Evolutionary conservation across 305 asterid genomes (phyloP), one percentile per base, ranked within the genome.

Genomic region (Fraxinus paxiana): DNA sequence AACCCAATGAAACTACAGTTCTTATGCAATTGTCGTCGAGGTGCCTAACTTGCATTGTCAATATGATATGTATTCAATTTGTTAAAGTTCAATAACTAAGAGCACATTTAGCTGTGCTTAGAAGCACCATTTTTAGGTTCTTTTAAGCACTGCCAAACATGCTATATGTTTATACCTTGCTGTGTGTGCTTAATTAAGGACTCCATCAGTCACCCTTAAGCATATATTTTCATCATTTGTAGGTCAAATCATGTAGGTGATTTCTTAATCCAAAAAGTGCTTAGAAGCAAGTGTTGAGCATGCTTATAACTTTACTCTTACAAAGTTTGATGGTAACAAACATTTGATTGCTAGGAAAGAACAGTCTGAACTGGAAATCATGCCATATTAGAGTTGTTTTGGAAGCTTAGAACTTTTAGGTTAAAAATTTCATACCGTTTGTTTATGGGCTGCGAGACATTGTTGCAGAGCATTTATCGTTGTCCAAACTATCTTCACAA

Each of bases 281-380:
- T 13, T 67, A 67, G 41, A 30, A 67, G 41, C 20, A 30, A 26
- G 20, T 67, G 73, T 24, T 65, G 24, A 70, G 43, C 43, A 31
- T 70, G 7, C 46, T 31, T 70, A 33, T 70, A n/a, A 70, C 26
- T 70, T 70, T 30, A 70, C 26, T 34, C 75, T 70, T 33, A 15
- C 46, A 31, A 33, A 2, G 43, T n/a, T 69, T 69, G 74, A 13
- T 69, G 15, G 46, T 33, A 26, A 18, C 41, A 63, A 35, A 77
- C 4, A 79, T 84, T 70, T 82, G 77, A 61, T 61, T 76, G 70
- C 77, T 73, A 75, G 43, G 77, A 24, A 37, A 12, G 54, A 51
- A 61, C 56, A 48, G 22, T 33, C 65, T 82, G 77, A 41, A 77
- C 5, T 76, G 28, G 33, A 65, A 75, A 70, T 33, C 75, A 33